Base-by-base conservation (phyloP, 768 basidiomycete species). In the Lactarius deliciosus region DNA sequence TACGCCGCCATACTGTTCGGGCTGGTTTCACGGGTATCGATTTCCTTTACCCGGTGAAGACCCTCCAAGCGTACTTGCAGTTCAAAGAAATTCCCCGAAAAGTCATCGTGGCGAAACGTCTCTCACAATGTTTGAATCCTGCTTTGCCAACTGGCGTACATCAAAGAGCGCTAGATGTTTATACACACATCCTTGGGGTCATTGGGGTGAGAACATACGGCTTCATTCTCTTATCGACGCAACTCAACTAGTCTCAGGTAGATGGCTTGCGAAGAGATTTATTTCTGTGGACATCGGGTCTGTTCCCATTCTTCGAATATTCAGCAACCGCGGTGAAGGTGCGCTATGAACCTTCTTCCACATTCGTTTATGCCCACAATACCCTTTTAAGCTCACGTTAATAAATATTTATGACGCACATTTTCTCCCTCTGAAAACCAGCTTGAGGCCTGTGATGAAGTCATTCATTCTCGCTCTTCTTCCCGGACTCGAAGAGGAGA, bases 291-390 rank as follows among this genome's bases (percentile, higher is more conserved):
- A 94, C 94, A 0, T 89, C 94, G 5, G 97, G 97, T 8, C 77
- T 99, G 6, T 98, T 99, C 75, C 97, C 97, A 0, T 98, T 98
- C 85, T 98, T 98, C 73, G 94, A 98, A 78, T 98, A 94, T 76
- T 94, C 97, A 11, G 90, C 96, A n/a, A 98, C 96, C n/a, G 95
- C 95, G 22, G 95, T 98, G 65, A 94, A 94, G 83, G 94, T 91
- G 70, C 60, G 78, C 34, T 65, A 34, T 57, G 45, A n/a, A 22
- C 16, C 13, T 38, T 53, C 22, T 34, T 63, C 57, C 45, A 20
- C 16, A 5, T 57, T 16, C 32, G 30, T 61, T 40, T 66, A 25
- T 61, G 16, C 60, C 36, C 32, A 65, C 64, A 43, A 38, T 45
- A 18, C 28, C 38, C 55, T 18, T 50, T 41, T 28, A 66, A 96